Percentiles rank a stretch among this genome's conserved stretches.
Conservation (phyloP, 1,139 yeast genomes). For the Magnusiomyces tetraspermus region DNA sequence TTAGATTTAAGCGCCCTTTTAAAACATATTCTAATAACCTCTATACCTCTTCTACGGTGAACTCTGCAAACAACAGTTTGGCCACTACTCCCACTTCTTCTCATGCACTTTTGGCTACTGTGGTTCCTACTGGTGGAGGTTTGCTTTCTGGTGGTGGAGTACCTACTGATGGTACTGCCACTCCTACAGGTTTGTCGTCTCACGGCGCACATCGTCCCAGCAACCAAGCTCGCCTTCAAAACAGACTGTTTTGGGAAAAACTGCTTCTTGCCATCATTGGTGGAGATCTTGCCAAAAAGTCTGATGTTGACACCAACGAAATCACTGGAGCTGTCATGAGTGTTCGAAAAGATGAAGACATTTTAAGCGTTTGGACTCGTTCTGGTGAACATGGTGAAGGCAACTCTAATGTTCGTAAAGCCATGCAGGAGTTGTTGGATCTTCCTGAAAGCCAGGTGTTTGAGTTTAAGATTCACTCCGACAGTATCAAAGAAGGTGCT, state of each 20-base stretch:
- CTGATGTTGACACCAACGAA: constrained; percentile 23
- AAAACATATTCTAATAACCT: constrained; percentile 16
- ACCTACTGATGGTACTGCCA: too few relatives aligned
- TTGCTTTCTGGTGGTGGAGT: constrained; percentile 4
- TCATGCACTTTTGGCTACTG: constrained; percentile 5
- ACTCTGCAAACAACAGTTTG: constrained; percentile 2
- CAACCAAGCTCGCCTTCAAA: constrained; percentile 22
- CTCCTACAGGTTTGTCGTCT: not conserved
- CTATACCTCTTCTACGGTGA: not conserved
- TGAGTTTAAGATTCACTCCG: constrained; percentile 29
- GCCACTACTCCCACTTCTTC: constrained; percentile 4
- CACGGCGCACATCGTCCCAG: constrained; percentile 7
- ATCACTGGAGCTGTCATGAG: constrained; percentile 32
- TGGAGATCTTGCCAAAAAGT: constrained; percentile 23
- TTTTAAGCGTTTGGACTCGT: constrained; percentile 31
- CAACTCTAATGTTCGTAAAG: constrained; percentile 20
- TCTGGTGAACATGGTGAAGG: constrained; percentile 18
- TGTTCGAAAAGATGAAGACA: constrained; percentile 32
- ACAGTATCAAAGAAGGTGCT: constrained; percentile 25
- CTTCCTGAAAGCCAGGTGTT: constrained; percentile 21
- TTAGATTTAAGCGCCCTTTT: constrained; percentile 37
- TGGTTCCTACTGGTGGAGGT: constrained; percentile 1
- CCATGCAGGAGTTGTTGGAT: constrained; percentile 21
- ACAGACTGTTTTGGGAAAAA: constrained; percentile 30
- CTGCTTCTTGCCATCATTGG: constrained; percentile 30